phyloP scores from a whole-genome alignment of 2,329 filamentous ascomycete genomes.

The Colletotrichum tropicicola region DNA sequence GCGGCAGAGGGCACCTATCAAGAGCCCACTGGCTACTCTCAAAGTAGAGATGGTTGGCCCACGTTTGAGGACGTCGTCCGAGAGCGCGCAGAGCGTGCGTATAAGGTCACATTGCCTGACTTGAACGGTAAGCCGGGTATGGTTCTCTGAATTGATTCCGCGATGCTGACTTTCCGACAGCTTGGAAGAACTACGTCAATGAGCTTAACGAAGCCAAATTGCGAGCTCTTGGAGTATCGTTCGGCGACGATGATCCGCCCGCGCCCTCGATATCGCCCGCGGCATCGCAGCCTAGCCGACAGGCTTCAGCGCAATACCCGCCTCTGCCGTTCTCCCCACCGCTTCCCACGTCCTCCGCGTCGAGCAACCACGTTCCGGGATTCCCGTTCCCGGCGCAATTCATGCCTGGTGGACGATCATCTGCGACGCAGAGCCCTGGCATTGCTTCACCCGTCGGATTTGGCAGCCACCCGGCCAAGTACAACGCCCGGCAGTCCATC shows the following conservation, averaged over 20 bases:
- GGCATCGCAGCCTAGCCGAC: slow-evolving; percentile 69
- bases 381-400: slow-evolving; percentile 68
- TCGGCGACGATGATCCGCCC: slow-evolving; percentile 77
- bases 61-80: slow-evolving; percentile 63
- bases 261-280: slow-evolving; percentile 72
- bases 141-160: background rate
- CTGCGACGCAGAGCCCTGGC: slow-evolving; percentile 72
- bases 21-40: slow-evolving; percentile 55
- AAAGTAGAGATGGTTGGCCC: slow-evolving; percentile 77
- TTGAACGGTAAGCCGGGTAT: slow-evolving; percentile 59
- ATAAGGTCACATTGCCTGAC: slow-evolving; percentile 75
- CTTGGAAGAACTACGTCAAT: slow-evolving; percentile 80
- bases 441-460: slow-evolving; percentile 80
- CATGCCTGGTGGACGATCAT: slow-evolving; percentile 65
- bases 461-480: slow-evolving; percentile 63
- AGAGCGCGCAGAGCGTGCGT: slow-evolving; percentile 63
- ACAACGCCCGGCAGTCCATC: slow-evolving; percentile 77
- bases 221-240: slow-evolving; percentile 86
- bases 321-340: slow-evolving; percentile 85
- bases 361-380: slow-evolving; percentile 71
- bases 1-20: slow-evolving; percentile 22
- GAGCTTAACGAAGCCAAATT: slow-evolving; percentile 91
- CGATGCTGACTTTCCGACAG: slow-evolving; percentile 42
- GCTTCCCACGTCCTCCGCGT: slow-evolving; percentile 79
- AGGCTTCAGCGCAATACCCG: slow-evolving; percentile 78